These are phyloP conservation scores for Podospora appendiculata DNA, from an alignment of 495 filamentous ascomycete species.

Conservation along the genomic window DNA sequence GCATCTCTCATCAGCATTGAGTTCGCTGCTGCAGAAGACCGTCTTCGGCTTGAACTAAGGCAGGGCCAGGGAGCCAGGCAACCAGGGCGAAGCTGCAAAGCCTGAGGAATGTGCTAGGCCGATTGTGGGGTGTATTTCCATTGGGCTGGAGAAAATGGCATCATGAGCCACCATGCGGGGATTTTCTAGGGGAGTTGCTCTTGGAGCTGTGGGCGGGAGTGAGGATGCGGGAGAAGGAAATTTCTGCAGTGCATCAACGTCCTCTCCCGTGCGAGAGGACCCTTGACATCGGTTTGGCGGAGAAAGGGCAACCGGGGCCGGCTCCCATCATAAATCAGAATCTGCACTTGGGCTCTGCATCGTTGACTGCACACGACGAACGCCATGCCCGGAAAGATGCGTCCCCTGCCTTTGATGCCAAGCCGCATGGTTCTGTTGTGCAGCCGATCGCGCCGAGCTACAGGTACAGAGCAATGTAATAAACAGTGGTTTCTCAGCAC, in stretches of 20 bases:
- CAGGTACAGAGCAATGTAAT: background rate
- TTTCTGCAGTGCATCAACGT: slow-evolving; percentile 3
- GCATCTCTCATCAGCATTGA: background rate
- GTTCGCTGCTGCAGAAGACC: slow-evolving; percentile 9
- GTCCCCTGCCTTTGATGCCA: background rate
- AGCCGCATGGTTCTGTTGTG: background rate
- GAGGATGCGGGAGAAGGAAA: slow-evolving; percentile 6
- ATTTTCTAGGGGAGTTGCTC: slow-evolving; percentile 7
- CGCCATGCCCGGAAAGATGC: background rate
- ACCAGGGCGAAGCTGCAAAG: slow-evolving; percentile 1
- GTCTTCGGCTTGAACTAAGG: slow-evolving; percentile 8
- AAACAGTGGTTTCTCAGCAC: too few species aligned
- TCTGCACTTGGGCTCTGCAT: background rate
- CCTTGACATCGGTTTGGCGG: background rate
- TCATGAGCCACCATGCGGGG: slow-evolving; percentile 5
- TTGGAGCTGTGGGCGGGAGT: background rate
- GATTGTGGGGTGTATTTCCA: slow-evolving; percentile 6
- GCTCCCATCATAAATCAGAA: background rate
- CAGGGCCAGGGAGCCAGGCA: slow-evolving; percentile 3
- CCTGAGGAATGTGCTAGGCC: slow-evolving; percentile 3
- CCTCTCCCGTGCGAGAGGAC: background rate
- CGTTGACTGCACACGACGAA: background rate
- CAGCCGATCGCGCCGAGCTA: background rate
- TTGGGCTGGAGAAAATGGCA: slow-evolving; percentile 7
- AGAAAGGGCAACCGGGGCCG: background rate